Percentiles rank a stretch among this genome's conserved stretches.
These are phyloP conservation scores for Gnomoniopsis sp. DNA, from an alignment of 2,329 filamentous ascomycete genomes.

Conservation along the genomic window DNA sequence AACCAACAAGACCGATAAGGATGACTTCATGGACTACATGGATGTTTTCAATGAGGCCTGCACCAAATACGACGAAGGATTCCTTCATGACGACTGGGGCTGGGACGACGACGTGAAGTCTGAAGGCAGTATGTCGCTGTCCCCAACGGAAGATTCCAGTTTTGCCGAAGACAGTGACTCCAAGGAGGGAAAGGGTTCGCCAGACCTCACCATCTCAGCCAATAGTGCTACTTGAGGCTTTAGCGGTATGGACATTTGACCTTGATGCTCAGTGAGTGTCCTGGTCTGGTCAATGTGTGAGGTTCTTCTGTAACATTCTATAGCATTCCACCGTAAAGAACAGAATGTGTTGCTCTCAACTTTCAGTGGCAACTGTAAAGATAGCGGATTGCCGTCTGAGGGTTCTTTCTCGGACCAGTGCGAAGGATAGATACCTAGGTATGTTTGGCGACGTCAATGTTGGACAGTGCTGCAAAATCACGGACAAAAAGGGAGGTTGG, in stretches of 20 bases:
- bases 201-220: not conserved
- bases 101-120: constrained; percentile 3
- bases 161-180: not conserved
- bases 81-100: constrained; percentile 9
- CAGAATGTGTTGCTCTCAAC: too few species aligned
- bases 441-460: too few species aligned
- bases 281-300: too few species aligned
- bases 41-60: not conserved
- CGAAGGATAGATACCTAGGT: too few species aligned
- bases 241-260: not conserved
- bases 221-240: not conserved
- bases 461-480: too few species aligned
- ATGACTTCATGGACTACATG: constrained; percentile 14
- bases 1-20: not conserved
- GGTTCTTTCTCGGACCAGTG: too few species aligned
- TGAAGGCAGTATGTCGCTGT: not conserved
- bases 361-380: too few species aligned
- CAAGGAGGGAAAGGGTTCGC: not conserved
- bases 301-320: too few species aligned
- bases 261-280: too few species aligned
- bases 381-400: too few species aligned
- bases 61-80: constrained; percentile 5
- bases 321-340: too few species aligned
- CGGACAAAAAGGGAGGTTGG: too few species aligned
- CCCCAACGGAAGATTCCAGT: constrained; percentile 1